Conservation (phyloP, 2,329 filamentous ascomycete genomes). For the Lachnellula suecica region DNA sequence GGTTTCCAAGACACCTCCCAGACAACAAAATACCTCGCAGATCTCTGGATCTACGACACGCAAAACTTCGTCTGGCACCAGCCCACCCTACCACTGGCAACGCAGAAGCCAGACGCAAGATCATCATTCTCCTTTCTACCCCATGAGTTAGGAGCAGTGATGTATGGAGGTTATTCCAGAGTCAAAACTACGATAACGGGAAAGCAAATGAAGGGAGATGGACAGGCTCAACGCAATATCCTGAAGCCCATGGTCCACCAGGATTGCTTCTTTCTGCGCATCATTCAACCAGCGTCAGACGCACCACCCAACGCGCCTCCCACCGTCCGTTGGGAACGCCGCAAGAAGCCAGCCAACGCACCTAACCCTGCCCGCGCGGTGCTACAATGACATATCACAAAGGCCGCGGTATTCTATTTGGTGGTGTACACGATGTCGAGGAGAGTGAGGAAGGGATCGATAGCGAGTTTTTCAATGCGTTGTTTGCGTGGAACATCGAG, state of each 20-base stretch:
- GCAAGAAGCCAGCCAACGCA: slow-evolving; percentile 88
- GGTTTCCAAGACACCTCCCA: slow-evolving; percentile 97
- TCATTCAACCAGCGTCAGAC: slow-evolving; percentile 70
- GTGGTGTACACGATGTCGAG: slow-evolving; percentile 91
- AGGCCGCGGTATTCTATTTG: slow-evolving; percentile 88
- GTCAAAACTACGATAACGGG: slow-evolving; percentile 70
- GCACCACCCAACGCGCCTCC: slow-evolving; percentile 65
- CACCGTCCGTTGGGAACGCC: slow-evolving; percentile 82
- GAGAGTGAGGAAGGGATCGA: slow-evolving; percentile 93
- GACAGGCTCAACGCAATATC: slow-evolving; percentile 65
- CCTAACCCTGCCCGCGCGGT: slow-evolving; percentile 83
- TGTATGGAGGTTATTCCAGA: slow-evolving; percentile 92
- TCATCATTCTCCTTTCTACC: slow-evolving; percentile 92
- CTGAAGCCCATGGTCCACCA: slow-evolving; percentile 88
- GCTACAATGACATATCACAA: slow-evolving; percentile 94
- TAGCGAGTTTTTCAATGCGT: slow-evolving; percentile 91
- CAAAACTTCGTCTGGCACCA: slow-evolving; percentile 81
- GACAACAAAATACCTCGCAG: slow-evolving; percentile 88
- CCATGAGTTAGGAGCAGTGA: slow-evolving; percentile 82
- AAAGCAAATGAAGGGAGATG: slow-evolving; percentile 62
- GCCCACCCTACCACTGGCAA: slow-evolving; percentile 71
- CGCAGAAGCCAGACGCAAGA: slow-evolving; percentile 84
- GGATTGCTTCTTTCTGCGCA: slow-evolving; percentile 89
- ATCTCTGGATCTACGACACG: slow-evolving; percentile 96
- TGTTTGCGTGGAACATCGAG: slow-evolving; percentile 94